Base-by-base conservation (phyloP, 2,329 filamentous ascomycete species). In the Sarocladiaceae sp. region DNA sequence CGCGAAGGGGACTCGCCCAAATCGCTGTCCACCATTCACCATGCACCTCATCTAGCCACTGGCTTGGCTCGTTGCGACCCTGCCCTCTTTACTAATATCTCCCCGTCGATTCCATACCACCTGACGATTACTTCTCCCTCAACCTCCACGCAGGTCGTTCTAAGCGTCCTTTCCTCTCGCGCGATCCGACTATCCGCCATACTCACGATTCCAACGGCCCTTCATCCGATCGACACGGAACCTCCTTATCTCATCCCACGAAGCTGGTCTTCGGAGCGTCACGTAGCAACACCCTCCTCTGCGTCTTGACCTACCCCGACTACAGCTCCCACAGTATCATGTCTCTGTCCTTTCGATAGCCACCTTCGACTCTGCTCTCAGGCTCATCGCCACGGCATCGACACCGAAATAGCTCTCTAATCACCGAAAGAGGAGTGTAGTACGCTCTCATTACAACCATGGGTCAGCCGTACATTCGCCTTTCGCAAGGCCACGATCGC, bases 401-500 rank as follows among this genome's bases (percentile, higher is more conserved):
- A 29, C 27, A 21, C 26, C 39, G 39, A 42, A 21, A 31, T 16
- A 27, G 21, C 27, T 24, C 39, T 19, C 16, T 27, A 13, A 6
- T 27, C 11, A 10, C 18, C 10, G 23, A 12, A 19, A n/a, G 5
- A 10, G 7, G 15, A 19, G 40, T 16, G 18, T n/a, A 23, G 19
- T 21, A 31, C 15, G 26, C 26, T 19, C 18, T 15, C 9, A 19
- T 24, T 15, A 12, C 26, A 16, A 45, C 44, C 45, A 80, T 80
- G 76, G 73, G 74, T 44, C 73, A 74, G 23, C 50, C 68, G 46
- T 63, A 72, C 47, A 72, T 73, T 49, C 61, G 66, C 47, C 63
- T 79, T 47, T 70, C 73, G 21, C 53, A 62, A 35, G 61, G 61
- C 62, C 69, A 67, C 34, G 15, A 29, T 13, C 27, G 29, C 16